phyloP scores from a whole-genome alignment of 2,329 filamentous ascomycete genomes.

The Xylariaceae sp. region DNA sequence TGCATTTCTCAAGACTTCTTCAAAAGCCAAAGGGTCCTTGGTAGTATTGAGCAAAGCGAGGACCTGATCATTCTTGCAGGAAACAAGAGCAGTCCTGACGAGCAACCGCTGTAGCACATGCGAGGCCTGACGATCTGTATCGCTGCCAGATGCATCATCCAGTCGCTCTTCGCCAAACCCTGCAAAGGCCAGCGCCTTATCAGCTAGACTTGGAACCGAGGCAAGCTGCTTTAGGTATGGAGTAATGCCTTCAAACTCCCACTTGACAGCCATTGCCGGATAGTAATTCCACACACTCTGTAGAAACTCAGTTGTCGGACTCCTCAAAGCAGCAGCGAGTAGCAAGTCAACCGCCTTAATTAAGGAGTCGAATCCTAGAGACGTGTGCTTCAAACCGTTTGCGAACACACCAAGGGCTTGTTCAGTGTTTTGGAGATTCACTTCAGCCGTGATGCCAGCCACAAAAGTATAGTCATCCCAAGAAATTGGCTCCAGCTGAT shows the following conservation, averaged over 20 bases:
- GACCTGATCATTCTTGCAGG: constrained; percentile 22
- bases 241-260: constrained; percentile 23
- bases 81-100: constrained; percentile 23
- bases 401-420: constrained; percentile 38
- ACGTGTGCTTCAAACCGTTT: constrained; percentile 27
- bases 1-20: constrained; percentile 36
- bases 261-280: constrained; percentile 19
- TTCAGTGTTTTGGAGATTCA: constrained; percentile 34
- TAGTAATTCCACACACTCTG: constrained; percentile 20
- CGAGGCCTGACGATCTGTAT: constrained; percentile 11
- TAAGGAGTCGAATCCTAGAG: constrained; percentile 23
- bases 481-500: constrained; percentile 27
- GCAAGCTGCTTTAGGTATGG: constrained; percentile 18
- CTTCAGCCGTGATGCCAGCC: constrained; percentile 36
- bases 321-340: constrained; percentile 35
- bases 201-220: constrained; percentile 20
- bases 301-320: constrained; percentile 13
- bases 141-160: constrained; percentile 4
- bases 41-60: constrained; percentile 37
- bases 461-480: constrained; percentile 39
- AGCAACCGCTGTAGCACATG: constrained; percentile 23
- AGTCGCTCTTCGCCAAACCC: constrained; percentile 5
- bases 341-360: constrained; percentile 40
- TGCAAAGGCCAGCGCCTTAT: constrained; percentile 20
- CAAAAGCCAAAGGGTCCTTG: constrained; percentile 36